Conservation (phyloP, 1,284 basidiomycete species). For the Ganoderma leucocontextum region DNA sequence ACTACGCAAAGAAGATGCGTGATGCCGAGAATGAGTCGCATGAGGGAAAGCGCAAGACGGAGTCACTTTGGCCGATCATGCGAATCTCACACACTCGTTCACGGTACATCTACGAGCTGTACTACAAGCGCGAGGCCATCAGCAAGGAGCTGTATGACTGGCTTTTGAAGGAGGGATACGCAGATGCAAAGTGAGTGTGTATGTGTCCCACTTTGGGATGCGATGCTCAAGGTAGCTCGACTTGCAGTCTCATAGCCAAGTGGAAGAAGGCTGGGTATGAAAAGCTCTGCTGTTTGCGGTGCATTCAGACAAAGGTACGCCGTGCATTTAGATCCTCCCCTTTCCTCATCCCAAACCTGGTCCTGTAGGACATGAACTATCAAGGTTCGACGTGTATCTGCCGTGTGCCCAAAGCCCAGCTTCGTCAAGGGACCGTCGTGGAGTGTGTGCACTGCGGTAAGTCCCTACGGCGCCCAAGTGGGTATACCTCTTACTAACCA, state of each 20-base stretch:
- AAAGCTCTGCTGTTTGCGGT: constrained; percentile 96
- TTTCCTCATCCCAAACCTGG: background rate
- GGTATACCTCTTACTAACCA: constrained; percentile 8
- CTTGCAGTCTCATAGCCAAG: constrained; percentile 90
- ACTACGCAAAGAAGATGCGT: constrained; percentile 96
- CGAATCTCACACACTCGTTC: constrained; percentile 95
- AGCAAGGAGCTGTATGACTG: constrained; percentile 96
- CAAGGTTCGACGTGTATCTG: constrained; percentile 99
- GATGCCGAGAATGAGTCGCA: constrained; percentile 98
- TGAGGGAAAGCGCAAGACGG: constrained; percentile 97
- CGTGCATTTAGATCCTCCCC: background rate
- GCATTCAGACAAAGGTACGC: constrained; percentile 91
- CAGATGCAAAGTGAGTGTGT: constrained; percentile 89
- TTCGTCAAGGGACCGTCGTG: constrained; percentile 92
- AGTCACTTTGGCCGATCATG: constrained; percentile 99
- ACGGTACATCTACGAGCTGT: constrained; percentile 97
- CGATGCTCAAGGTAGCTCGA: background rate
- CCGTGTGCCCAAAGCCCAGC: constrained; percentile 93
- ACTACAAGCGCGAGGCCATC: constrained; percentile 98
- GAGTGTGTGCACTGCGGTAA: constrained; percentile 97
- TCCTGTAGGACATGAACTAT: constrained; percentile 94
- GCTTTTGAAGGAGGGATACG: constrained; percentile 97
- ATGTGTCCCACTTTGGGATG: background rate
- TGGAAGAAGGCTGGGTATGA: constrained; percentile 99
- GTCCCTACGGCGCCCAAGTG: constrained; percentile 43